Conservation (phyloP, 768 basidiomycete genomes). For the Termitomyces sp. region DNA sequence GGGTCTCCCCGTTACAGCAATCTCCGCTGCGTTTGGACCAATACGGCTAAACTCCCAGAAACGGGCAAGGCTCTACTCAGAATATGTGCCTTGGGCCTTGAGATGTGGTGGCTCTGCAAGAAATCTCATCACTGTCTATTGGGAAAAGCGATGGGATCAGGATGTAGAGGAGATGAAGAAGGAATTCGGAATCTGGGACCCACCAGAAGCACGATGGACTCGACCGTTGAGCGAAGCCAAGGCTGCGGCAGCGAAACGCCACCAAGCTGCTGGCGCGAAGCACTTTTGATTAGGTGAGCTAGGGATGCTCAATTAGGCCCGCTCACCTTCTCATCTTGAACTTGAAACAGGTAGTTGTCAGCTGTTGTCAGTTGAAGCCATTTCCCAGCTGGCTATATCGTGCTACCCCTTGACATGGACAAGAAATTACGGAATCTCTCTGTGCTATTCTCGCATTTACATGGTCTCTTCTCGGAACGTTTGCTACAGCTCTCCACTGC, state of each 20-base stretch:
- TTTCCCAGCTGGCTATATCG: neutral
- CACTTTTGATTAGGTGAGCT: neutral
- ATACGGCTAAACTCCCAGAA: constrained; percentile 59
- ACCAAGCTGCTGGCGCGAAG: neutral
- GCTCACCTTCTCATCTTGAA: neutral
- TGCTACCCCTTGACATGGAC: neutral
- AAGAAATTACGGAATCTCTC: too few species aligned
- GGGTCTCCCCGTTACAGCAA: constrained; percentile 79
- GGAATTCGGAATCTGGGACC: constrained; percentile 83
- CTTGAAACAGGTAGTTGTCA: neutral
- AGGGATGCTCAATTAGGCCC: neutral
- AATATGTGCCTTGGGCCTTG: constrained; percentile 92
- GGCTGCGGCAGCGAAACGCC: constrained; percentile 36
- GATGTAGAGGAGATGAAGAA: constrained; percentile 76
- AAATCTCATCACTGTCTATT: constrained; percentile 86
- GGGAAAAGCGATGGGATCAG: constrained; percentile 93
- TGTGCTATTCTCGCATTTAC: neutral
- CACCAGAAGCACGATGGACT: constrained; percentile 70
- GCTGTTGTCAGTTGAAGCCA: neutral
- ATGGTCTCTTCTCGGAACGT: neutral
- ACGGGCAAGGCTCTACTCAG: constrained; percentile 55
- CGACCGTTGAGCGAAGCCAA: constrained; percentile 61
- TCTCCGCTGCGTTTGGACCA: constrained; percentile 78
- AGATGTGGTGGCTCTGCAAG: constrained; percentile 70
- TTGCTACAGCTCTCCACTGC: neutral